A percentile compares a stretch with the other conserved stretches of the same genome.
Evolutionary conservation across 768 basidiomycete genomes (phyloP).

Genomic region (Tylopilus cervinicoccineus): DNA sequence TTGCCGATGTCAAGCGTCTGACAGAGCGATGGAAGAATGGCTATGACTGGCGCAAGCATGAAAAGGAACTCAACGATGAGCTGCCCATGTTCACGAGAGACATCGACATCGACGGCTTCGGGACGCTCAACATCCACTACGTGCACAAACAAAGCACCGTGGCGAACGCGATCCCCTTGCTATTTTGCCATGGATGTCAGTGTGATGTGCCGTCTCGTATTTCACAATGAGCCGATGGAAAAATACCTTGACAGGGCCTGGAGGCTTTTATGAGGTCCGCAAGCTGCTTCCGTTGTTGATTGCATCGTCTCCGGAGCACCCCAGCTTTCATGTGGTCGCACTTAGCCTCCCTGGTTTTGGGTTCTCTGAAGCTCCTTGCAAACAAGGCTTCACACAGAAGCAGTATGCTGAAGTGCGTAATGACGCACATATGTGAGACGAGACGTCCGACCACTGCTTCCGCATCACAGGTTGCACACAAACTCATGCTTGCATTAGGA

Average conservation of each 20-base stretch:
- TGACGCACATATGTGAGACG: not conserved
- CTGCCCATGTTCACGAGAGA: slow-evolving; percentile 56
- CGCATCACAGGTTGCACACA: slow-evolving; percentile 38
- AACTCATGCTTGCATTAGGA: slow-evolving; percentile 46
- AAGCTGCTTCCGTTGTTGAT: slow-evolving; percentile 56
- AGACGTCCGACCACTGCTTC: too few relatives aligned
- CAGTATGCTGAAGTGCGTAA: slow-evolving; percentile 56
- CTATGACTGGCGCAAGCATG: slow-evolving; percentile 54
- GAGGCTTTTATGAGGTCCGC: slow-evolving; percentile 41
- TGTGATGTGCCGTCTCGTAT: too few relatives aligned
- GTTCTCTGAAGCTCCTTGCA: slow-evolving; percentile 54
- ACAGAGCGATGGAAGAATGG: slow-evolving; percentile 47
- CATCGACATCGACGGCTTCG: slow-evolving; percentile 45
- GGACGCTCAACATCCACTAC: slow-evolving; percentile 52
- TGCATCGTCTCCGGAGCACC: slow-evolving; percentile 36
- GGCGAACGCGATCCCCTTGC: slow-evolving; percentile 48
- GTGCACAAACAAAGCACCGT: slow-evolving; percentile 49
- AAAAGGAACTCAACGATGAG: slow-evolving; percentile 46
- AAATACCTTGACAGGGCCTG: too few relatives aligned
- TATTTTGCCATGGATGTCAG: slow-evolving; percentile 61
- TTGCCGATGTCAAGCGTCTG: slow-evolving; percentile 46
- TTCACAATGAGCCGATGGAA: too few relatives aligned
- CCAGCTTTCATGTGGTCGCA: slow-evolving; percentile 62
- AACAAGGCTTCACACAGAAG: slow-evolving; percentile 44
- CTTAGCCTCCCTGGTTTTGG: slow-evolving; percentile 58